These are phyloP conservation scores for Miscanthus sacchariflorus DNA, from an alignment of 202 grass and related monocot genomes.

Conservation along the genomic window DNA sequence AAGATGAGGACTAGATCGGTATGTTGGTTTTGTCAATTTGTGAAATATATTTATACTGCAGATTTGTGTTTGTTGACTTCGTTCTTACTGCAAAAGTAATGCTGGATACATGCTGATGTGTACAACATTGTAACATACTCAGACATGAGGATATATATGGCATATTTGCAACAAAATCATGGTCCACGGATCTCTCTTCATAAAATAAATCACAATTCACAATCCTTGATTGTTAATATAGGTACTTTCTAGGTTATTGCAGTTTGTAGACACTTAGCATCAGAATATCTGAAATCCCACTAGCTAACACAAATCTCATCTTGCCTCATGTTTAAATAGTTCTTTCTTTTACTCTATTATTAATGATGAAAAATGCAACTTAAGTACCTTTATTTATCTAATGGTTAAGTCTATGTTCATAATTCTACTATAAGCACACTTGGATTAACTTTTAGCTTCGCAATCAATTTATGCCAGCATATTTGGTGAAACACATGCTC, in stretches of 20 bases:
- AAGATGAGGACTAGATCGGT: conserved; percentile 67
- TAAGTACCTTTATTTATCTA: background rate
- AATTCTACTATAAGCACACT: background rate
- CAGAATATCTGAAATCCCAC: background rate
- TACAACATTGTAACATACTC: conserved; percentile 25
- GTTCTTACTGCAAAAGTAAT: background rate
- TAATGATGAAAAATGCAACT: background rate
- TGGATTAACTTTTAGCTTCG: background rate
- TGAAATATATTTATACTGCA: conserved; percentile 40
- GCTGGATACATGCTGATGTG: background rate
- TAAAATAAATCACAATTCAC: background rate
- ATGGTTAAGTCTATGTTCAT: background rate
- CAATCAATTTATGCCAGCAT: background rate
- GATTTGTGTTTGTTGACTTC: background rate
- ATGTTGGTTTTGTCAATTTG: conserved; percentile 26
- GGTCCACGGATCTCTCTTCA: background rate
- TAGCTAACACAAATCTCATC: background rate
- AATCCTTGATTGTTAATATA: background rate
- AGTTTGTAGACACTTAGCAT: background rate
- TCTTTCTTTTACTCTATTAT: background rate
- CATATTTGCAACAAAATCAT: background rate
- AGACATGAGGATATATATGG: background rate
- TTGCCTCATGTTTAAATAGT: background rate
- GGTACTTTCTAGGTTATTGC: background rate
- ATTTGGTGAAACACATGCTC: background rate